A percentile compares a stretch with the other conserved stretches of the same genome.
Conservation (phyloP, 139 green algal species). For the Ettlia oleoabundans region DNA sequence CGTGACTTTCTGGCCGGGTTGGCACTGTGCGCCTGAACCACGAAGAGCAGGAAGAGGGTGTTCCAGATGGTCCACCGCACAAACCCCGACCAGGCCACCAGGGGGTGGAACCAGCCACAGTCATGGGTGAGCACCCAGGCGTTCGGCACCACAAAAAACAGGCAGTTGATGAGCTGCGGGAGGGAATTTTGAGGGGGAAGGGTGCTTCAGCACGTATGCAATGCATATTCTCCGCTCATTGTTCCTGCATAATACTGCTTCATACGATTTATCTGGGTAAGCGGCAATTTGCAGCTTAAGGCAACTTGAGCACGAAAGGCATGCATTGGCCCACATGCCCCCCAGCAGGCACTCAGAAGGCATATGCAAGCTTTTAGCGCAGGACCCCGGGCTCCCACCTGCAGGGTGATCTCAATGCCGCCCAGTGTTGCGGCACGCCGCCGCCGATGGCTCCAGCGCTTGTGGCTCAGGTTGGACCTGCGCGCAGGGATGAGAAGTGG, state of each 20-base stretch:
- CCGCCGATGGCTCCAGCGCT: slow-evolving; percentile 31
- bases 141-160: slow-evolving; percentile 45
- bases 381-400: too few species aligned
- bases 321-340: background rate
- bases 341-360: too few species aligned
- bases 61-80: slow-evolving; percentile 42
- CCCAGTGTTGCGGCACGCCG: background rate
- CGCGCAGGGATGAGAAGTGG: background rate
- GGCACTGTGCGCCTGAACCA: slow-evolving; percentile 26
- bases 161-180: slow-evolving; percentile 33
- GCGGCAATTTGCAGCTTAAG: too few species aligned
- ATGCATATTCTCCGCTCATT: background rate
- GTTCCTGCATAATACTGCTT: too few species aligned
- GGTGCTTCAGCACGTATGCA: background rate
- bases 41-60: slow-evolving; percentile 43
- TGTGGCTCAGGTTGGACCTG: slow-evolving; percentile 28
- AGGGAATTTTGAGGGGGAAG: background rate
- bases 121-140: slow-evolving; percentile 29
- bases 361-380: too few species aligned
- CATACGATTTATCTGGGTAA: too few species aligned
- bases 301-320: background rate
- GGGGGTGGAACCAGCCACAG: slow-evolving; percentile 21
- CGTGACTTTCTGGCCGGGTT: background rate
- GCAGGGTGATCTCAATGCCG: slow-evolving; percentile 10
- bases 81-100: slow-evolving; percentile 31